phyloP scores from a whole-genome alignment of 495 filamentous ascomycete species.

The Parathielavia appendiculata region DNA sequence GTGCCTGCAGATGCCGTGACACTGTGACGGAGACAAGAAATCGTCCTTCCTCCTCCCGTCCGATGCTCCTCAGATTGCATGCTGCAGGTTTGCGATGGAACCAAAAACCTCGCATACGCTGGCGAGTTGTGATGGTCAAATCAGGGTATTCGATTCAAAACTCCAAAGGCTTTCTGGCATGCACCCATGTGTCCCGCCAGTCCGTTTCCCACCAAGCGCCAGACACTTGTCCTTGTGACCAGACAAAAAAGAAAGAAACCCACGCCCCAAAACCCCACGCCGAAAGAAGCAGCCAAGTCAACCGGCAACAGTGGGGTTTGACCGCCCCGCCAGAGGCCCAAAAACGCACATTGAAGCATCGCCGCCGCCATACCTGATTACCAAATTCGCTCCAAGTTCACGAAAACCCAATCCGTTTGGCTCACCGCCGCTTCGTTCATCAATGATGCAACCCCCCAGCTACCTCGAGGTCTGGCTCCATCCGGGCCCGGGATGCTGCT shows the following conservation, averaged over 20 bases:
- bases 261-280: not conserved
- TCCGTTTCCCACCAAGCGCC: slow-evolving; percentile 6
- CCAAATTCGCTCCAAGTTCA: not conserved
- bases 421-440: not conserved
- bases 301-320: slow-evolving; percentile 1
- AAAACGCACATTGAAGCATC: not conserved
- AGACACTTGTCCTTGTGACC: slow-evolving; percentile 6
- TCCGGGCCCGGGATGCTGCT: not conserved
- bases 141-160: slow-evolving; percentile 15
- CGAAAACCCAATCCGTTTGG: not conserved
- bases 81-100: not conserved
- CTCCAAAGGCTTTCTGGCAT: not conserved
- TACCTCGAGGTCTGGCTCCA: not conserved
- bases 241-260: slow-evolving; percentile 1
- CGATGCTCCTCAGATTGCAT: slow-evolving; percentile 1
- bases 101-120: not conserved
- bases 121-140: slow-evolving; percentile 2
- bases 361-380: slow-evolving; percentile 6
- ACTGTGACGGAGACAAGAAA: no score
- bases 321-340: slow-evolving; percentile 3
- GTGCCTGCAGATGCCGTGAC: no score
- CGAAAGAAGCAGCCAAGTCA: not conserved
- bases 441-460: not conserved
- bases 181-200: not conserved
- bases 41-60: not conserved